Evolutionary conservation across 2,329 filamentous ascomycete species (phyloP), one percentile per base, ranked within the genome.

Genomic region (Onygena corvina): DNA sequence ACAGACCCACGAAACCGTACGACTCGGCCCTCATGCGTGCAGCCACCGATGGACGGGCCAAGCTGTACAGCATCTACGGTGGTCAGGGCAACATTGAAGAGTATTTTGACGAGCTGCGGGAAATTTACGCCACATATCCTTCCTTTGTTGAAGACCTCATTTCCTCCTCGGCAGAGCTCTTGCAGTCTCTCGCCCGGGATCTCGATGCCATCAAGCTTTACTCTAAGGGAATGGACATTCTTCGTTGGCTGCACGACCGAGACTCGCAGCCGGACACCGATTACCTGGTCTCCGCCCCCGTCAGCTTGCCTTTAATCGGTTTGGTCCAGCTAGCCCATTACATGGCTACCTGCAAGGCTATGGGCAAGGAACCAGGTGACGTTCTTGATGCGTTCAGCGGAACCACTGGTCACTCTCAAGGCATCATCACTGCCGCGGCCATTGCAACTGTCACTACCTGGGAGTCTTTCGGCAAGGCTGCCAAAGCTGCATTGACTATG

Each of bases 11-110:
- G 64, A 89, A 88, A 70, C 79, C 86, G 23, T 90, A 98, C 66
- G 86, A 94, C 64, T 96, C 93, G 34, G 93, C 92, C 30, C 77
- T 98, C 42, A 79, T 95, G 63, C 80, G 92, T 58, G 90, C 92
- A 46, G 87, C 87, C 7, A 81, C 84, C 42, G 89, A 95, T 54
- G 83, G 80, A 54, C 81, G 82, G 50, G 89, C 89, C 49, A 83
- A 80, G 59, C 79, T 98, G 52, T 98, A 94, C 72, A 89, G 83
- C 56, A 88, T 98, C 54, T 94, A 96, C 58, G 92, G 92, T 52
- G 92, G 92, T 4, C 92, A 98, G 67, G 92, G 92, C 59, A 98
- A 98, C 68, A 96, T 98, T 56, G 90, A 98, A 69, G 93, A 98
- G 71, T 98, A 98, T 71, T 98, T 98, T 61, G 90, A 98, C 58